Evolutionary conservation across 805 yeast species (phyloP).

Genomic region (Yamadazyma scolyti): DNA sequence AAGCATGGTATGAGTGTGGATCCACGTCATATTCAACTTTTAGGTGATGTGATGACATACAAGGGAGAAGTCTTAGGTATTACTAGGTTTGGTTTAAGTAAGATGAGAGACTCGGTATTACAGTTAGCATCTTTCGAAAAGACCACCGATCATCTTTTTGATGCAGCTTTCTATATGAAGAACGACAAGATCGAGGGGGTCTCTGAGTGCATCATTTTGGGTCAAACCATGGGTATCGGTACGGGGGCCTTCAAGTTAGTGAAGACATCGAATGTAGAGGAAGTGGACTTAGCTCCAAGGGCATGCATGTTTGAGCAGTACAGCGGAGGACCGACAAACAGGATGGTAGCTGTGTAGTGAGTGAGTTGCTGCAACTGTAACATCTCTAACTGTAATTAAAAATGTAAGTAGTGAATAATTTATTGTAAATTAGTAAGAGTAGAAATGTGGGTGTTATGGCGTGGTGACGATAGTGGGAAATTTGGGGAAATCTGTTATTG

Average conservation of each 20-base stretch:
- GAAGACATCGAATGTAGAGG: conserved; percentile 44
- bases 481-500: too few relatives aligned
- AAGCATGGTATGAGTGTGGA: conserved; percentile 99
- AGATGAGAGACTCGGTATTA: conserved; percentile 96
- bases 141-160: conserved; percentile 97
- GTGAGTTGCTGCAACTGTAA: too few relatives aligned
- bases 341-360: too few relatives aligned
- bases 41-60: conserved; percentile 98
- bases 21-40: conserved; percentile 96
- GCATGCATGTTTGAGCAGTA: conserved; percentile 47
- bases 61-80: conserved; percentile 98
- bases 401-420: too few relatives aligned
- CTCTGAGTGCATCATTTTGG: conserved; percentile 93
- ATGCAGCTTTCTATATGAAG: conserved; percentile 98
- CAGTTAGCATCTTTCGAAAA: conserved; percentile 97
- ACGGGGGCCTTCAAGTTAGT: conserved; percentile 94
- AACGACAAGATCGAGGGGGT: conserved; percentile 95
- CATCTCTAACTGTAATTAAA: too few relatives aligned
- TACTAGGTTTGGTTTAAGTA: conserved; percentile 95
- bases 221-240: conserved; percentile 97
- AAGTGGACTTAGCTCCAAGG: conserved; percentile 27
- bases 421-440: too few relatives aligned
- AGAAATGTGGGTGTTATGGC: too few relatives aligned
- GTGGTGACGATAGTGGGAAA: too few relatives aligned
- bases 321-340: too few relatives aligned